These are phyloP conservation scores for Leishmania guyanensis DNA, from an alignment of 208 protist genomes.

Conservation along the genomic window DNA sequence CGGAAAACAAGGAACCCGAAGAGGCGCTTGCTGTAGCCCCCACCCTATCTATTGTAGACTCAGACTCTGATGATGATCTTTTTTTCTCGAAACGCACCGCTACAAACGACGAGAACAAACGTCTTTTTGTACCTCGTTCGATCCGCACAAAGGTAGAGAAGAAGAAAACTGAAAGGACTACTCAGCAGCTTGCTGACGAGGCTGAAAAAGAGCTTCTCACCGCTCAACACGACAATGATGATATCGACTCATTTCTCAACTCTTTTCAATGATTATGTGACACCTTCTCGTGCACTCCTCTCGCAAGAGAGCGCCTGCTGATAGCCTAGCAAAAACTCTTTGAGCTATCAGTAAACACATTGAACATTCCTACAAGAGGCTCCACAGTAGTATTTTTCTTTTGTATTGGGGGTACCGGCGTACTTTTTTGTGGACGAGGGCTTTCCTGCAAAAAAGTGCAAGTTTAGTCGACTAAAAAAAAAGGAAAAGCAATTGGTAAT, in stretches of 20 bases:
- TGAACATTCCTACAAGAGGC: no score
- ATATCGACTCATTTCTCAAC: slow-evolving; percentile 65
- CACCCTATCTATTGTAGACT: slow-evolving; percentile 13
- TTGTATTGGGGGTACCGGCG: background rate
- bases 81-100: slow-evolving; percentile 1
- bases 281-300: background rate
- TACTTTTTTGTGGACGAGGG: background rate
- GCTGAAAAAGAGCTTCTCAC: slow-evolving; percentile 56
- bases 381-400: background rate
- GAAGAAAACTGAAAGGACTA: background rate
- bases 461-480: background rate
- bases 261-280: slow-evolving; percentile 24
- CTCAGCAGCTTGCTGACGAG: slow-evolving; percentile 34
- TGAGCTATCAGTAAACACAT: no score
- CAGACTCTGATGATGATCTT: slow-evolving; percentile 32
- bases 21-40: background rate
- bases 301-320: background rate
- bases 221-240: slow-evolving; percentile 27
- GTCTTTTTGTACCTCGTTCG: slow-evolving; percentile 25
- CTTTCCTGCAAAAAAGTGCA: background rate
- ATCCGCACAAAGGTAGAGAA: slow-evolving; percentile 24
- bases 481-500: background rate
- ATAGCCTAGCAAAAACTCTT: no score
- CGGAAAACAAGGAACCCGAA: slow-evolving; percentile 5
- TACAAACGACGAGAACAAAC: slow-evolving; percentile 21